Conservation (phyloP, 108 stramenopile genomes). For the Nannochloropsis gaditana region DNA sequence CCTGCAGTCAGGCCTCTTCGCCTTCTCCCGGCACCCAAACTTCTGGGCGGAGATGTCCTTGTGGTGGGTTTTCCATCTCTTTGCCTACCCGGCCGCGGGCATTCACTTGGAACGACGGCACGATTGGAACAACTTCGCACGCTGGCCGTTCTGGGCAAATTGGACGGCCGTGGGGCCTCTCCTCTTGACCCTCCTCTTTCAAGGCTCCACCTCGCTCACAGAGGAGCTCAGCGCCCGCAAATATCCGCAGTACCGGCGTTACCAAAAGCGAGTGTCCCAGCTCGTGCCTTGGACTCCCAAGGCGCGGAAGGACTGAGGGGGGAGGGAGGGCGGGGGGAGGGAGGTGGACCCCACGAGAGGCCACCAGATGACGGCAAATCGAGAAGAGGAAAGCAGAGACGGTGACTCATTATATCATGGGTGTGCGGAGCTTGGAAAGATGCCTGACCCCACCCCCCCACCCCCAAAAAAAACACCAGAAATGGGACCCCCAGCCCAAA, state of each 20-base stretch:
- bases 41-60: background rate
- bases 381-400: too few relatives aligned
- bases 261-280: background rate
- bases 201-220: background rate
- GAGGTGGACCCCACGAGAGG: background rate
- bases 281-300: background rate
- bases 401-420: too few relatives aligned
- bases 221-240: background rate
- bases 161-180: background rate
- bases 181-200: background rate
- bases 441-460: too few relatives aligned
- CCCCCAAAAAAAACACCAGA: too few relatives aligned
- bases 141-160: background rate
- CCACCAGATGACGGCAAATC: too few relatives aligned
- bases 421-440: too few relatives aligned
- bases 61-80: conserved; percentile 8
- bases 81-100: background rate
- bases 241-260: background rate
- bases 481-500: too few relatives aligned
- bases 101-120: background rate
- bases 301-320: background rate
- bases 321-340: background rate
- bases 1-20: background rate
- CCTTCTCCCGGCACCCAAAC: conserved; percentile 1
- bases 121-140: background rate